Evolutionary conservation across 495 filamentous ascomycete species (phyloP), one percentile per base, ranked within the genome.

Genomic region (Penicillium coffeae): DNA sequence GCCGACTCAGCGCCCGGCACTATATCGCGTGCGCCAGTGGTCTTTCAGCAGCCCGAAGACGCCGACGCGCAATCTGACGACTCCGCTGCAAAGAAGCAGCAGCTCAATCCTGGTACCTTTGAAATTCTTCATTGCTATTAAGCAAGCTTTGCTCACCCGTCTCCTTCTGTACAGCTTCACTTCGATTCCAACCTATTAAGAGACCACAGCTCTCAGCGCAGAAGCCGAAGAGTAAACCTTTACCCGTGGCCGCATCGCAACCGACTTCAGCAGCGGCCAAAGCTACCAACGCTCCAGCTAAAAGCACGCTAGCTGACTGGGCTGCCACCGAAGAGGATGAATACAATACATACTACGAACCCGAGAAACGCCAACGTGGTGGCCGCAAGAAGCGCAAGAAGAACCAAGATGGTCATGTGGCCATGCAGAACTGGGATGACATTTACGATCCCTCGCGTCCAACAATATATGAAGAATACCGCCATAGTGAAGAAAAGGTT

Each of bases 361-460:
- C 69, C 14, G 76, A 84, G 50, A 86, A 88, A 68, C 77, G 82
- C 20, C 80, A 84, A 56, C 83, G 90, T 45, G 89, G 89, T 34
- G 88, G 89, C n/a, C 74, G 81, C 49, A 92, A 90, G 69, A 91
- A 91, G 72, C 82, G 87, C 63, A 93, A 90, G 75, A 93, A 92
- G 75, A 81, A 82, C 54, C 72, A 75, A 32, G 83, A 87, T 19
- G 73, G 80, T 33, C 65, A 77, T 6, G 77, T 71, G 35, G 56
- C 74, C 32, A 71, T 81, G 42, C 87, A 87, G 35, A 84, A 95
- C 59, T 96, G 91, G 92, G 88, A 95, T 60, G 91, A 95, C 62
- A 82, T 91, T 37, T 97, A 96, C 58, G 92, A 96, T 57, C 87
- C 89, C 0, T 76, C 85, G 2, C 69, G 86, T 16, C 92, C 92